Base-by-base conservation (phyloP, 2,329 filamentous ascomycete genomes). In the Penicillium glabrum region DNA sequence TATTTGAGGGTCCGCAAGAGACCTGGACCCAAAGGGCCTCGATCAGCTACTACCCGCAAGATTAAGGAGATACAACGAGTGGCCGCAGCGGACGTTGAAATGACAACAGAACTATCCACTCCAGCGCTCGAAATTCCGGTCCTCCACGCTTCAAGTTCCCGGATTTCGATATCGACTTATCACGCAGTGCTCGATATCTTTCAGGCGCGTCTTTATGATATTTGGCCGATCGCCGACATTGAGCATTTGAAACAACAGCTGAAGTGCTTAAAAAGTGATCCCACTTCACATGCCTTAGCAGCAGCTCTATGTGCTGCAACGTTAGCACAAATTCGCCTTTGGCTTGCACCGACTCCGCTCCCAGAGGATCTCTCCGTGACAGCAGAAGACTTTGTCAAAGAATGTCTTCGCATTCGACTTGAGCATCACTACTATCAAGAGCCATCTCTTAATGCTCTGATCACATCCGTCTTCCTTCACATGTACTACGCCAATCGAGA, bases 401-500 rank as follows among this genome's bases (percentile, higher is more conserved):
- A 46, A 21, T 46, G 44, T 46, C 44, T 46, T 31, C 26, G 44
- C 16, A 21, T 46, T 46, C 44, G 44, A n/a, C 26, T 46, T n/a
- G 44, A 46, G 6, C 14, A 46, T 9, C 44, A 46, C 26, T 19
- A 19, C n/a, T 16, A 31, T 19, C 44, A 46, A 46, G 44, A 46
- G 7, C 44, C 44, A 31, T 46, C 26, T 26, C 44, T 46, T n/a
- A 26, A n/a, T 5, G 44, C 44, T 19, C 26, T 61, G 4, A 48
- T 55, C 5, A 60, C 57, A n/a, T 61, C 59, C 0, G 50, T 60
- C 5, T 61, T 61, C 35, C 57, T 61, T 33, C 59, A 61, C 21
- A 61, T 61, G 54, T 61, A 59, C 41, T 60, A 61, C 16, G 59
- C 59, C 29, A 61, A 61, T 46, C 58, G 54, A n/a, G 59, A 53